Evolutionary conservation across 1,284 basidiomycete genomes (phyloP), one percentile per base, ranked within the genome.

Genomic region (Sporisorium scitamineum): DNA sequence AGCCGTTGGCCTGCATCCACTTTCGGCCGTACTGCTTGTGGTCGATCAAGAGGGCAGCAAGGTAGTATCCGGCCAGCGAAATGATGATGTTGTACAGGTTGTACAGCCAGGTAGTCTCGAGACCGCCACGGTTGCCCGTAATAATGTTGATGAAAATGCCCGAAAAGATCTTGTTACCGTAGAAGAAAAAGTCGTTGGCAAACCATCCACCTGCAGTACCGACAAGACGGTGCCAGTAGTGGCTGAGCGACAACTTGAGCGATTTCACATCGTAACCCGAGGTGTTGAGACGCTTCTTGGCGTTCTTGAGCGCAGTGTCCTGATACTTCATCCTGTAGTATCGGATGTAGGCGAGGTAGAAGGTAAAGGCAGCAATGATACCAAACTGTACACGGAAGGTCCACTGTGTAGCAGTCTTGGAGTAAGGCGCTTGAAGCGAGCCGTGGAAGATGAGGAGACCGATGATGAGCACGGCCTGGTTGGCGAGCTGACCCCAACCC

Each of bases 351-450:
- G 85, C 86, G 47, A 89, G 87, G 87, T 88, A 89, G 32, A 88
- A 84, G 32, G 88, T 89, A 73, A 88, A 85, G 24, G 86, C 77
- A 44, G 86, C 86, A 81, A 89, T 88, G 80, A 89, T 82, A 31
- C 83, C 89, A 72, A 89, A 89, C 58, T 87, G 87, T 22, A 89
- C 85, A 60, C 89, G 86, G 87, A 88, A 89, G 11, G 87, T 88
- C 86, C 87, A 88, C 80, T 89, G 89, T 10, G 87, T 87, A 1
- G 87, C 84, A n/a, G 84, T 84, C 29, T 80, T 70, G 37, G 82
- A 84, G 85, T 87, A 89, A 9, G 87, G 86, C 11, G 63, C 60
- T 16, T 62, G 51, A 62, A 86, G 84, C 26, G 83, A 85, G 24
- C 83, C 84, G 82, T 88, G 82, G 87, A 89, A 88, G 82, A 88